Base-by-base conservation (phyloP, 2,329 filamentous ascomycete species). In the Aspergillus sp. region DNA sequence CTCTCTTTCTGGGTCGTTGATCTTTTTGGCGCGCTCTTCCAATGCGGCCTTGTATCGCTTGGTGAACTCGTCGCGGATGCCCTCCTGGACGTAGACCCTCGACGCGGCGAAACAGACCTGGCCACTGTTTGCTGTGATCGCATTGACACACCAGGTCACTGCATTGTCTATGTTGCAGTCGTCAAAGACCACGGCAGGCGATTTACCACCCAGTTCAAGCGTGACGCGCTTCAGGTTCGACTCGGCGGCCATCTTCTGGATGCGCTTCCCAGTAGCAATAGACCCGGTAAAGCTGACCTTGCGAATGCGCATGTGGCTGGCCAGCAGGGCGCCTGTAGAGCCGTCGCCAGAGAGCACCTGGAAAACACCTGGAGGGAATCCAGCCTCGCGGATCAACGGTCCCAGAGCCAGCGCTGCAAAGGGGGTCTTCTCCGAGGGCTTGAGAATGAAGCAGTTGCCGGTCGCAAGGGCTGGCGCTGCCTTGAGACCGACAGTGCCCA, bases 371-470 rank as follows among this genome's bases (percentile, higher is more conserved):
- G 81, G 78, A 0, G 82, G 82, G 52, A 86, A 80, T 0, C 82
- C 81, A 11, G 82, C 81, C 59, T 81, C 70, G 56, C 75, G 70
- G 17, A 83, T 79, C 12, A 86, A 70, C 40, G 65, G 49, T 0
- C 64, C 82, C 7, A 86, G 66, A 1, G 78, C 74, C 7, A 83
- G 72, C 0, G 80, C 80, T 2, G 80, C 65, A 0, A 74, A 80
- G 6, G 85, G 79, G 0, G 83, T 83, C 3, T 80, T 80, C 69
- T 90, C 87, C 1, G 86, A 86, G 2, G 85, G 84, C 11, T 90
- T 90, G 37, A 83, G 78, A 15, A 92, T 80, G 80, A 91, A 87
- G 2, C 85, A 83, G 69, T 87, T 89, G 1, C 87, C 87, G 2
- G 85, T 84, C 1, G 86, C 86, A 49, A 51, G 47, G 2, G 54